Evolutionary conservation across 2,329 filamentous ascomycete species (phyloP).

Genomic region (Ophiostoma sp.): DNA sequence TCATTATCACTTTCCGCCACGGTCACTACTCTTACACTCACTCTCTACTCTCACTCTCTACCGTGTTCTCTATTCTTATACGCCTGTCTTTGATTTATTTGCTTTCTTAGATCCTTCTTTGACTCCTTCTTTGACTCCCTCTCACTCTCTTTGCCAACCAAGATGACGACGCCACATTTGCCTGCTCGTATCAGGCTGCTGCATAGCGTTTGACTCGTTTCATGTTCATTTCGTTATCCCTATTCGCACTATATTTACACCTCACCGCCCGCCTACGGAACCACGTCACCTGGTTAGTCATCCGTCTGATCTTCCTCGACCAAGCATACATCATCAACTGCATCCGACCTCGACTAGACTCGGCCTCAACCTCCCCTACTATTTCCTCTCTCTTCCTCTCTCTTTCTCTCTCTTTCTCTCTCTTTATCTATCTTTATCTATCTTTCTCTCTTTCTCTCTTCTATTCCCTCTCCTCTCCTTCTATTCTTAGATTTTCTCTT

Average conservation of each 20-base stretch:
- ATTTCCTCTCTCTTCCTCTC: not conserved
- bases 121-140: too few species aligned
- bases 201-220: not conserved
- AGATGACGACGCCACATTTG: too few species aligned
- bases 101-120: too few species aligned
- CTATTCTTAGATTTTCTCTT: not conserved
- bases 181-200: too few species aligned
- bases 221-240: not conserved
- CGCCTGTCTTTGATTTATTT: too few species aligned
- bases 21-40: too few species aligned
- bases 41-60: too few species aligned
- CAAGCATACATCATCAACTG: too few species aligned
- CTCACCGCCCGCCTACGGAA: not conserved
- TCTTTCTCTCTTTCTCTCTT: not conserved
- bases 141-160: too few species aligned
- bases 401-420: not conserved
- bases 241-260: not conserved
- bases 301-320: not conserved
- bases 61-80: too few species aligned
- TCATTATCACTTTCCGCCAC: not conserved
- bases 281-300: conserved; percentile 8
- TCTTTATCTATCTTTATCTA: not conserved
- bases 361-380: not conserved
- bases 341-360: not conserved
- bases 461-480: not conserved